phyloP scores from a whole-genome alignment of 441 rosid species.

The Eugenia klotzschiana region DNA sequence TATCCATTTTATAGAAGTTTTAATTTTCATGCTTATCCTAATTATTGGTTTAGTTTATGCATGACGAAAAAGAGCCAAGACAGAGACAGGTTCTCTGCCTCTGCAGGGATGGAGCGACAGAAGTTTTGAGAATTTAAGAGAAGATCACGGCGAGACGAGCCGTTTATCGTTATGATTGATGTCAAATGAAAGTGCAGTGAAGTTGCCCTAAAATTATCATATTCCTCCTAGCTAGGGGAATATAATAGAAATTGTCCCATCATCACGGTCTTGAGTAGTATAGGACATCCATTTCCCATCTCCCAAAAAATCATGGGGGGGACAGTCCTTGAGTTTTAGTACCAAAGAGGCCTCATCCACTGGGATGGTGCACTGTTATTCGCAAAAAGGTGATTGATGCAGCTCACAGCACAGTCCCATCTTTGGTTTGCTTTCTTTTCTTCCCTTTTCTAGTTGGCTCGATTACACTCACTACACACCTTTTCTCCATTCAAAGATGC shows the following conservation, averaged over 20 bases:
- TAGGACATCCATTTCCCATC: background rate
- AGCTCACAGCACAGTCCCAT: background rate
- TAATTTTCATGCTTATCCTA: too few species aligned
- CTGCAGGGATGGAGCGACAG: too few species aligned
- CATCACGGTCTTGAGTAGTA: background rate
- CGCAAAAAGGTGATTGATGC: background rate
- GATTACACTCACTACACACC: background rate
- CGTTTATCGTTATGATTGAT: too few species aligned
- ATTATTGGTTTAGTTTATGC: too few species aligned
- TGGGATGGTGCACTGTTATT: background rate
- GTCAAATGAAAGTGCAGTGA: too few species aligned
- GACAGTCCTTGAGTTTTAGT: background rate
- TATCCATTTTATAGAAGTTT: too few species aligned
- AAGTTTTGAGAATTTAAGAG: too few species aligned
- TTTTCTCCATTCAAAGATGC: background rate
- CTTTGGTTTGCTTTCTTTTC: background rate
- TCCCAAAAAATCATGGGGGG: background rate
- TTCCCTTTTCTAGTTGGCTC: background rate
- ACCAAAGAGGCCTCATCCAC: background rate
- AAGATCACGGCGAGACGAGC: too few species aligned
- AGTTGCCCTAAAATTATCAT: background rate
- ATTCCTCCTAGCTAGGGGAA: background rate
- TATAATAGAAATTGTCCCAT: background rate
- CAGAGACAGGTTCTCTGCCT: too few species aligned
- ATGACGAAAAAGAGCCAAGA: too few species aligned